Evolutionary conservation across 352 stramenopile genomes (phyloP), one percentile per base, ranked within the genome.

Genomic region (Phytophthora tentaculata): DNA sequence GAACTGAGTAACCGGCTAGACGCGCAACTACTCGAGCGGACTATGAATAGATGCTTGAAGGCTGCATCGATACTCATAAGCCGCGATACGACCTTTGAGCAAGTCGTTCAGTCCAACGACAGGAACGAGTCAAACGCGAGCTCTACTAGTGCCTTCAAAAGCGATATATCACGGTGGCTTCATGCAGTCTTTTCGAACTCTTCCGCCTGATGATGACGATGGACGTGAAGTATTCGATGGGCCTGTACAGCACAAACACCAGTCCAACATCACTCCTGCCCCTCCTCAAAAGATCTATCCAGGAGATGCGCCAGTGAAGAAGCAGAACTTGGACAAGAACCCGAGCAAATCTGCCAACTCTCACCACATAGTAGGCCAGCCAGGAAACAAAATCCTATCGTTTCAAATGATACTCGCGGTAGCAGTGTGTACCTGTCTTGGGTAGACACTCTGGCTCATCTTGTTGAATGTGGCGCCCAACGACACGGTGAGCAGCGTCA

Each of bases 401-500:
- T 20, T 45, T 16, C 37, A 45, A 26, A 0, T 10, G 13, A 28
- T 28, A 3, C n/a, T 64, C 12, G 51, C 23, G 9, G 3, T 51
- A 7, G 47, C 20, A 17, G 53, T 47, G 16, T 56, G 45, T 23
- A 45, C 60, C 13, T 76, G 63, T 26, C 28, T 72, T 2, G 37
- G n/a, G 7, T 76, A 64, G 70, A 68, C 64, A 22, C 6, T 77
- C 0, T 75, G 71, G 61, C 47, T 80, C 0, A 49, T 76, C 16
- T 22, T 73, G 12, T 39, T 82, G 2, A 77, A 64, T n/a, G 29
- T 71, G 5, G 35, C 39, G 3, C 71, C 71, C 0, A 77, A 61
- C 9, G 50, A 64, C n/a, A 79, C 55, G 0, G 68, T 77, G 23
- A 82, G 77, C 29, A 43, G 26, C 9, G 54, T 77, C 44, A 79